These are phyloP conservation scores for Globisporangium orthogonon DNA, from an alignment of 352 stramenopile species.

Conservation along the genomic window DNA sequence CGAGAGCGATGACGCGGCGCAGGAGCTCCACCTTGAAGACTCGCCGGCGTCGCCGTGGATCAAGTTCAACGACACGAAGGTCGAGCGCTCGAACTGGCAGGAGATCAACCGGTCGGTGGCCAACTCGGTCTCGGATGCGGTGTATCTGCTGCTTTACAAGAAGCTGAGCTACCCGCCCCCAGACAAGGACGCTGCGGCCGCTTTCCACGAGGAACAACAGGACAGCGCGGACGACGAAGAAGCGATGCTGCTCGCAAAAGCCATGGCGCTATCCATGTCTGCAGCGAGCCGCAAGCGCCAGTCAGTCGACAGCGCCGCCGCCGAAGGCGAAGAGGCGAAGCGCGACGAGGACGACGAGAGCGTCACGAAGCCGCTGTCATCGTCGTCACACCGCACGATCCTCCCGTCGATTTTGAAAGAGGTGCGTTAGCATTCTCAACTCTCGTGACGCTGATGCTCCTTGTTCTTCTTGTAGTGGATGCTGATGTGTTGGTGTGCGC, in stretches of 20 bases:
- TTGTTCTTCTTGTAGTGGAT: not conserved
- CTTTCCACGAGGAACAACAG: constrained; percentile 16
- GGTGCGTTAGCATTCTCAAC: constrained; percentile 20
- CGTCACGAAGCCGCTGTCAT: no score
- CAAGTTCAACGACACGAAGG: constrained; percentile 88
- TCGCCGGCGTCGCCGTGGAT: constrained; percentile 80
- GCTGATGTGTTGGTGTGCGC: not conserved
- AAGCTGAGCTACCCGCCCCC: constrained; percentile 54
- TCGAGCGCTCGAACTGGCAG: constrained; percentile 71
- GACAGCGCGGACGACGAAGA: constrained; percentile 55
- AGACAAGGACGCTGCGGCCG: constrained; percentile 7
- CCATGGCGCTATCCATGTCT: constrained; percentile 87
- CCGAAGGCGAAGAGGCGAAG: constrained; percentile 13
- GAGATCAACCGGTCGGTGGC: constrained; percentile 76
- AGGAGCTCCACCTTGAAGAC: constrained; percentile 76
- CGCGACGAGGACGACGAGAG: not conserved
- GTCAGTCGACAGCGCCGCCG: constrained; percentile 27
- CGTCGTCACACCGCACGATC: constrained; percentile 12
- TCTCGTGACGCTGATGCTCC: not conserved
- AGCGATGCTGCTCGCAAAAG: constrained; percentile 82
- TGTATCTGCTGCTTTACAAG: constrained; percentile 88
- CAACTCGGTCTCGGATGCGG: constrained; percentile 82
- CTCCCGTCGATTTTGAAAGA: constrained; percentile 46
- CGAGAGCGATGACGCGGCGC: constrained; percentile 60
- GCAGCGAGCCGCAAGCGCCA: constrained; percentile 42